These are phyloP conservation scores for Exophiala alcalophila DNA, from an alignment of 2,329 filamentous ascomycete species.

Conservation along the genomic window DNA sequence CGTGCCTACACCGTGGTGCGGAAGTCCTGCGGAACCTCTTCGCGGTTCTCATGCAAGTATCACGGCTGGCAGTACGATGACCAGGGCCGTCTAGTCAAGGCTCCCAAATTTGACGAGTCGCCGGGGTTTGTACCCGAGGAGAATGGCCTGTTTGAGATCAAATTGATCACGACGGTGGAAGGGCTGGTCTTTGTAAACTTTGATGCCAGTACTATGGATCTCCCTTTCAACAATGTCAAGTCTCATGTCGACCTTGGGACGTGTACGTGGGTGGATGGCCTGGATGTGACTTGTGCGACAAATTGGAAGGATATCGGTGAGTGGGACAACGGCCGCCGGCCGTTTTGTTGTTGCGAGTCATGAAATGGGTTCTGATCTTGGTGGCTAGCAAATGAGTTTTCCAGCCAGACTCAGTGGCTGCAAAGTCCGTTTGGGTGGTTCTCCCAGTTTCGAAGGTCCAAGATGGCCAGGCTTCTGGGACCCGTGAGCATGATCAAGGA, in stretches of 20 bases:
- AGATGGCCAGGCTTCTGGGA: conserved; percentile 16
- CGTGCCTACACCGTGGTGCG: conserved; percentile 59
- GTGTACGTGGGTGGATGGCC: conserved; percentile 20
- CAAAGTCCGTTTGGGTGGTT: conserved; percentile 22
- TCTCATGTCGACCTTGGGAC: conserved; percentile 22
- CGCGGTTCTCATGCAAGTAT: conserved; percentile 55
- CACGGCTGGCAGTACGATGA: conserved; percentile 63
- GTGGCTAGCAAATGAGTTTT: conserved; percentile 23
- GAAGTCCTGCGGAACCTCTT: conserved; percentile 50
- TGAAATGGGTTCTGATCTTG: too few relatives aligned
- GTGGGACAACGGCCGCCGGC: not conserved
- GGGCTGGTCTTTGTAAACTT: conserved; percentile 28
- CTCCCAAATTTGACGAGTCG: conserved; percentile 57
- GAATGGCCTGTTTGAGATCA: conserved; percentile 51
- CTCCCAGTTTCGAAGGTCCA: conserved; percentile 16
- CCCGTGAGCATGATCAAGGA: conserved; percentile 26
- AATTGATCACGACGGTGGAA: conserved; percentile 22
- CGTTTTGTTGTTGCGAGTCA: not conserved
- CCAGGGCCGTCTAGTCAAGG: conserved; percentile 57
- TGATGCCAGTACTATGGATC: conserved; percentile 25
- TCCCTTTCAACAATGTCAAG: conserved; percentile 27
- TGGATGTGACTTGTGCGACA: conserved; percentile 15
- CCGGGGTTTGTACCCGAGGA: conserved; percentile 55
- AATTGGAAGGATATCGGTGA: conserved; percentile 29
- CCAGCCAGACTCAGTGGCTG: conserved; percentile 22